phyloP scores from a whole-genome alignment of 2,329 filamentous ascomycete genomes.

The Metarhizium brunneum region DNA sequence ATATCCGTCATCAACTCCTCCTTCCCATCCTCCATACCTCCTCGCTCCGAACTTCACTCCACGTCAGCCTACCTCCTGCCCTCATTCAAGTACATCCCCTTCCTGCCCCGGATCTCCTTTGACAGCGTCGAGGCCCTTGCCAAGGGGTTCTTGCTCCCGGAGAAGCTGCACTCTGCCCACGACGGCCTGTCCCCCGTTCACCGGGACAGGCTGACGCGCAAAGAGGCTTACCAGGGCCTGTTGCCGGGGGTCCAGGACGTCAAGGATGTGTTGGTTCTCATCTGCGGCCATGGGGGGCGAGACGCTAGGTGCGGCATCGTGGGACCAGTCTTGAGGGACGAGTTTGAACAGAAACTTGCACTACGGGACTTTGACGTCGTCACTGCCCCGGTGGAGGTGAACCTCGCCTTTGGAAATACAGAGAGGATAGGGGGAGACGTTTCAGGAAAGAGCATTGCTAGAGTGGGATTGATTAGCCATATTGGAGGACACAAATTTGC shows the following conservation, averaged over 20 bases:
- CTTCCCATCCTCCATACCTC: conserved; percentile 49
- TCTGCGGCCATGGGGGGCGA: conserved; percentile 79
- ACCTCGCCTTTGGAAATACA: conserved; percentile 2
- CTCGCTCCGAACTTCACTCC: conserved; percentile 34
- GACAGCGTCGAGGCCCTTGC: conserved; percentile 48
- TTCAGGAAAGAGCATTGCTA: conserved; percentile 30
- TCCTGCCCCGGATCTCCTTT: conserved; percentile 53
- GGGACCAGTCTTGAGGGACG: conserved; percentile 60
- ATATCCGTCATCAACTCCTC: conserved; percentile 69
- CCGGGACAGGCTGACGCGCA: conserved; percentile 40
- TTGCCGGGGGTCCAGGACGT: conserved; percentile 52
- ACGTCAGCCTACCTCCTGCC: conserved; percentile 71
- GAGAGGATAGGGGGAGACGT: conserved; percentile 12
- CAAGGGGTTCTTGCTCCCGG: conserved; percentile 57
- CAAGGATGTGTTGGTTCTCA: conserved; percentile 63
- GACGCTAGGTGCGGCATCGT: conserved; percentile 76
- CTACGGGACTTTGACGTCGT: conserved; percentile 39
- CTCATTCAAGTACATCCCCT: conserved; percentile 70
- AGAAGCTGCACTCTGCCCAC: conserved; percentile 52
- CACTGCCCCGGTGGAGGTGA: conserved; percentile 32
- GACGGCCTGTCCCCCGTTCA: conserved; percentile 49
- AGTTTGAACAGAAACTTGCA: conserved; percentile 57
- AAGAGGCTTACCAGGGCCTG: conserved; percentile 39
- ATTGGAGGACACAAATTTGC: conserved; percentile 81
- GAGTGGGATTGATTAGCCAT: conserved; percentile 66